Conservation (phyloP, 768 basidiomycete species). For the Dacryopinax primogenitus region DNA sequence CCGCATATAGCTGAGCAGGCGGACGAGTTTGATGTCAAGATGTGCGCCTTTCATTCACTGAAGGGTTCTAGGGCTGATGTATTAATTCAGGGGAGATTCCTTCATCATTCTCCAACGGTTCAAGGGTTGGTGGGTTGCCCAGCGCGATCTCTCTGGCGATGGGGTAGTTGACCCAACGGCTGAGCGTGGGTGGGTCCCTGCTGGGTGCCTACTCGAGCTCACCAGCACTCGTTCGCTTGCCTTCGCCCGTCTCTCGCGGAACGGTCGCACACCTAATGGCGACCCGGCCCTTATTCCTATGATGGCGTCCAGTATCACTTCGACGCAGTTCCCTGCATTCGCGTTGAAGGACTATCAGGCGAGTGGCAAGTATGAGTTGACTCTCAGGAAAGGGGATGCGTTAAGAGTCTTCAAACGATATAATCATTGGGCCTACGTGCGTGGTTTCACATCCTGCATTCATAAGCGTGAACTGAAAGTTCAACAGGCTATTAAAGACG, state of each 20-base stretch:
- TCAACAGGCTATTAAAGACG: conserved; percentile 76
- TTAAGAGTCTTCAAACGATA: conserved; percentile 94
- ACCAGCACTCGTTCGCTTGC: conserved; percentile 74
- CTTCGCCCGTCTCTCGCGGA: conserved; percentile 38
- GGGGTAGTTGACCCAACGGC: conserved; percentile 65
- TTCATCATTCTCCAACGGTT: conserved; percentile 86
- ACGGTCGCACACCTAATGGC: conserved; percentile 32
- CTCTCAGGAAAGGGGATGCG: conserved; percentile 75
- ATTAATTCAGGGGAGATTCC: conserved; percentile 58
- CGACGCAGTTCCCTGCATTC: conserved; percentile 93
- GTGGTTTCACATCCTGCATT: conserved; percentile 21
- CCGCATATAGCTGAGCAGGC: conserved; percentile 98
- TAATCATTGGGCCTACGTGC: conserved; percentile 91
- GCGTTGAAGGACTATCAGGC: conserved; percentile 94
- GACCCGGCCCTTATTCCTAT: conserved; percentile 46
- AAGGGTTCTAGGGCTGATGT: neutral
- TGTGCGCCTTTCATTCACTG: conserved; percentile 42
- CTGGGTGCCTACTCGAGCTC: conserved; percentile 80
- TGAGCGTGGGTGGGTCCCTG: conserved; percentile 95
- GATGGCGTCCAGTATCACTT: conserved; percentile 78
- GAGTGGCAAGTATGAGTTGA: conserved; percentile 86
- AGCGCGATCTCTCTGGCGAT: conserved; percentile 77
- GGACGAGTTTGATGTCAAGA: conserved; percentile 95
- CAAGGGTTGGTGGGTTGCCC: conserved; percentile 99
- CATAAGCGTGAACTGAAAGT: conserved; percentile 14